phyloP scores from a whole-genome alignment of 208 protist species.

The Porcisia deanei region DNA sequence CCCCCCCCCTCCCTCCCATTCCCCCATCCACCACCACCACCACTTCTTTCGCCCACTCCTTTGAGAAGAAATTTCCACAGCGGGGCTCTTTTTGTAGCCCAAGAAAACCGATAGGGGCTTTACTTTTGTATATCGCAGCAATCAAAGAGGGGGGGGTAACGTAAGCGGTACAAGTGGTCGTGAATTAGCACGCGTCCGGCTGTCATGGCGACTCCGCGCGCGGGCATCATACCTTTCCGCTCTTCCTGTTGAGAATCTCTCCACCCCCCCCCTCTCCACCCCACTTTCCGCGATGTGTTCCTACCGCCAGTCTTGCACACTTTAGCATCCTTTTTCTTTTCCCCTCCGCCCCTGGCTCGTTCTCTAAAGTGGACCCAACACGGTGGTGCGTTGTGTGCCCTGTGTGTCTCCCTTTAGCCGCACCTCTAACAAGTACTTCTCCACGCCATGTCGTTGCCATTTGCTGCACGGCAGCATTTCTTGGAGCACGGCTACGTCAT shows the following conservation, averaged over 20 bases:
- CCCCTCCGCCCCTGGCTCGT: neutral
- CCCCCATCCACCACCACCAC: too few relatives aligned
- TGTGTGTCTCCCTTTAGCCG: neutral
- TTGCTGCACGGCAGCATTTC: constrained; percentile 72
- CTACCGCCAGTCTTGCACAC: neutral
- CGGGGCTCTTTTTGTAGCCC: neutral
- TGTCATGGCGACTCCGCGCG: neutral
- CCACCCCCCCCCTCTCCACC: too few relatives aligned
- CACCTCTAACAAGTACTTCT: neutral
- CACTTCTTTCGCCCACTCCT: neutral
- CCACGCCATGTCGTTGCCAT: constrained; percentile 39
- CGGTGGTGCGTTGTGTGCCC: neutral
- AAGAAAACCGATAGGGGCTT: neutral
- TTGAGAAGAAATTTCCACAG: neutral
- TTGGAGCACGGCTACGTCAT: constrained; percentile 81
- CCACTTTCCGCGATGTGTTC: neutral
- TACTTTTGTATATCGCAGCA: too few relatives aligned
- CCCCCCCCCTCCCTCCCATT: too few relatives aligned
- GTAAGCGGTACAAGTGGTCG: neutral
- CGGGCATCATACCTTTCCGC: neutral
- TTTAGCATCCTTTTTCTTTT: neutral
- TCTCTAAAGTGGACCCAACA: neutral
- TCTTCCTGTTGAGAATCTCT: neutral
- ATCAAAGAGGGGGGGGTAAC: neutral
- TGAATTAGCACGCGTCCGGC: neutral